Percentiles rank a stretch among this genome's conserved stretches.
phyloP scores from a whole-genome alignment of 352 stramenopile genomes.

The Peronospora farinosa region DNA sequence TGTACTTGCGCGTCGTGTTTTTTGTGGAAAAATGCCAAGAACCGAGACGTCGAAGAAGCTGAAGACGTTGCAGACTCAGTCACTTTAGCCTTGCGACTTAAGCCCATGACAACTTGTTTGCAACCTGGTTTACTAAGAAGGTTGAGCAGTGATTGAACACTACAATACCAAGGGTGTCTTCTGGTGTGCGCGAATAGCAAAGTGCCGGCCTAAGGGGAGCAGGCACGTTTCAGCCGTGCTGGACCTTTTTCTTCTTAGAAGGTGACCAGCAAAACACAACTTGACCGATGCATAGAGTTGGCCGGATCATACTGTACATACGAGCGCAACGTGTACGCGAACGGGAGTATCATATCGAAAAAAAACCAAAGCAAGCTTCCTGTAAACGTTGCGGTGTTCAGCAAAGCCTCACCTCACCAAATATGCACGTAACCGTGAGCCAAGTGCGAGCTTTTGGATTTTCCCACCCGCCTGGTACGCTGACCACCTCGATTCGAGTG shows the following conservation, averaged over 20 bases:
- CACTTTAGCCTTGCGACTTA: slow-evolving; percentile 25
- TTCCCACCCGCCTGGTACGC: neutral
- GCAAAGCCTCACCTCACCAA: too few species aligned
- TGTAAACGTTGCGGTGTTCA: neutral
- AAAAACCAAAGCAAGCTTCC: neutral
- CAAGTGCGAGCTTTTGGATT: neutral
- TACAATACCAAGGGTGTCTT: neutral
- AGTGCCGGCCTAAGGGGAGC: slow-evolving; percentile 2
- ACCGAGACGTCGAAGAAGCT: slow-evolving; percentile 14
- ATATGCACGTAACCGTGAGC: neutral
- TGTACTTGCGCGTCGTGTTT: slow-evolving; percentile 6
- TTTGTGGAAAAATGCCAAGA: slow-evolving; percentile 33
- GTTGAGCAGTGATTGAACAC: neutral
- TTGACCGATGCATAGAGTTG: slow-evolving; percentile 5
- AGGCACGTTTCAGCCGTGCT: slow-evolving; percentile 10
- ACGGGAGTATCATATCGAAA: neutral
- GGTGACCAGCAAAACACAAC: slow-evolving; percentile 7
- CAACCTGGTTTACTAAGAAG: neutral
- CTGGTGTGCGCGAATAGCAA: slow-evolving; percentile 1
- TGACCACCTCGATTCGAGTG: neutral
- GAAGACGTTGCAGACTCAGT: slow-evolving; percentile 7
- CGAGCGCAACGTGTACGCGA: neutral
- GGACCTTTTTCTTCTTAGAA: slow-evolving; percentile 13
- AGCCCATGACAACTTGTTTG: slow-evolving; percentile 16
- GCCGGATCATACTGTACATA: neutral